Evolutionary conservation across 116 monocot genomes (phyloP).

Genomic region (Zostera marina): DNA sequence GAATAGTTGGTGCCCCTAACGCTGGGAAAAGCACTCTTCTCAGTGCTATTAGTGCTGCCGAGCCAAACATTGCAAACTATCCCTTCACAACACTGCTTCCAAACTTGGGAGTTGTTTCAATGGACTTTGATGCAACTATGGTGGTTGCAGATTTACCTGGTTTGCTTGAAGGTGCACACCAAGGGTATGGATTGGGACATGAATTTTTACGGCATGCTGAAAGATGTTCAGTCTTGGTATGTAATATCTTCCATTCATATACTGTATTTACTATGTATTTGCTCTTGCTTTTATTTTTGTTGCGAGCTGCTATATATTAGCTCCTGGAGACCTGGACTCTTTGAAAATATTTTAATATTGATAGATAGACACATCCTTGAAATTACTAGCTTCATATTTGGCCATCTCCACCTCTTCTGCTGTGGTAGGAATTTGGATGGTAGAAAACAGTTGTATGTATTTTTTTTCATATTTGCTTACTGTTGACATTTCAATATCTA

Average conservation of each 20-base stretch:
- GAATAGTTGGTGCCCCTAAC: conserved; percentile 96
- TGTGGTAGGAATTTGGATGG: too few relatives aligned
- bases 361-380: neutral
- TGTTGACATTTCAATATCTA: neutral
- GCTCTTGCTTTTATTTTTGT: neutral
- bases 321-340: neutral
- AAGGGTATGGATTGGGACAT: conserved; percentile 88
- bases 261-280: neutral
- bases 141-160: conserved; percentile 96
- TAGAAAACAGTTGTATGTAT: too few relatives aligned
- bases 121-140: conserved; percentile 84
- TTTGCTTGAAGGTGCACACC: conserved; percentile 96
- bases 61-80: conserved; percentile 91
- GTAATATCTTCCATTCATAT: neutral
- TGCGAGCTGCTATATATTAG: neutral
- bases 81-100: conserved; percentile 95
- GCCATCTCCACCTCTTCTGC: too few relatives aligned
- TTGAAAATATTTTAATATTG: neutral
- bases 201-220: conserved; percentile 91
- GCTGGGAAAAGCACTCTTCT: conserved; percentile 98
- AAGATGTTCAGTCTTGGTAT: conserved; percentile 91
- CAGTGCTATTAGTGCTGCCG: conserved; percentile 77
- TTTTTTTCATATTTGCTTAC: neutral
- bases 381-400: neutral
- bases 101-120: conserved; percentile 87